phyloP scores from a whole-genome alignment of 1,284 basidiomycete species.

The Ceratobasidium theobromae region DNA sequence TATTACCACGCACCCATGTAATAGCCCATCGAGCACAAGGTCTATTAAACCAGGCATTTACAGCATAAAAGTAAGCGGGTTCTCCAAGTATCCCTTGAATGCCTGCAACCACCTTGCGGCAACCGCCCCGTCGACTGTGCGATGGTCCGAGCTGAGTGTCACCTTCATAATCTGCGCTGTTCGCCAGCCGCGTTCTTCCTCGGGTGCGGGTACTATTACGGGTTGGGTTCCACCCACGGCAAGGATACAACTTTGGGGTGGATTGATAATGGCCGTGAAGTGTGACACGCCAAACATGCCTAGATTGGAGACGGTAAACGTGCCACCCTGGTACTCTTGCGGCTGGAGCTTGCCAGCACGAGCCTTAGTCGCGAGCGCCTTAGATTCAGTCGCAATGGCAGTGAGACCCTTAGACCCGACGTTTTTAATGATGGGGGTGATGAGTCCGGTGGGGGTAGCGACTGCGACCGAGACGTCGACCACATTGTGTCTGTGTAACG shows the following conservation, averaged over 20 bases:
- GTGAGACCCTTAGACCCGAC: slow-evolving; percentile 90
- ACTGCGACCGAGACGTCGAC: slow-evolving; percentile 98
- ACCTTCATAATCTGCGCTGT: slow-evolving; percentile 92
- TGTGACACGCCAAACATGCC: slow-evolving; percentile 96
- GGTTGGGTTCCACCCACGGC: slow-evolving; percentile 90
- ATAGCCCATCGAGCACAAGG: slow-evolving; percentile 12
- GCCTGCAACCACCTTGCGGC: slow-evolving; percentile 88
- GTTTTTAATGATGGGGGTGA: slow-evolving; percentile 97
- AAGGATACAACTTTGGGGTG: slow-evolving; percentile 96
- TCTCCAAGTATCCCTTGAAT: slow-evolving; percentile 97
- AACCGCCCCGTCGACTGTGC: slow-evolving; percentile 92
- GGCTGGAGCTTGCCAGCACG: slow-evolving; percentile 96
- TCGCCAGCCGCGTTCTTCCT: slow-evolving; percentile 92
- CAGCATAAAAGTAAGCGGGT: slow-evolving; percentile 91
- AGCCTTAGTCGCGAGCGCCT: slow-evolving; percentile 91
- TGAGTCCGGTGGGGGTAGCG: slow-evolving; percentile 92
- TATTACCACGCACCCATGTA: neutral
- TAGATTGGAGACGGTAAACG: slow-evolving; percentile 98
- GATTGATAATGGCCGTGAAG: slow-evolving; percentile 99
- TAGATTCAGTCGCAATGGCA: slow-evolving; percentile 88
- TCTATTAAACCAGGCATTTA: slow-evolving; percentile 44
- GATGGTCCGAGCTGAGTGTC: slow-evolving; percentile 93
- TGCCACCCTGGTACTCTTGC: slow-evolving; percentile 97
- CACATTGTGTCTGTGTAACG: slow-evolving; percentile 76
- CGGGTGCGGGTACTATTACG: slow-evolving; percentile 83